phyloP scores from a whole-genome alignment of 2,329 filamentous ascomycete species.

The Aspergillus vadensis region DNA sequence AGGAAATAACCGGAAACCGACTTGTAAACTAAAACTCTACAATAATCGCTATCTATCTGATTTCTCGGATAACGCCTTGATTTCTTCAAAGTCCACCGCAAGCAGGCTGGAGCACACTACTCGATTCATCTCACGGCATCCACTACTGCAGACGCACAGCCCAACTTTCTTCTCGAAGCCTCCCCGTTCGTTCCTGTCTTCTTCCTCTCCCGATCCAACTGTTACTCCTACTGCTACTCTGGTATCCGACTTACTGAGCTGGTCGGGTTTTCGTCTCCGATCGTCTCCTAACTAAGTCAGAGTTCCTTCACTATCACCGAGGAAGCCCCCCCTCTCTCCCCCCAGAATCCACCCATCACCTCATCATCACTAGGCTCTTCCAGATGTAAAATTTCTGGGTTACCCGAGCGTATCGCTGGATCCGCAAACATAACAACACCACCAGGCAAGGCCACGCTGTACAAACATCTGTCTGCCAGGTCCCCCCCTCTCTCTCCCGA shows the following conservation, averaged over 20 bases:
- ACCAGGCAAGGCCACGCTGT: slow-evolving; percentile 5
- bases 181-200: slow-evolving; percentile 4
- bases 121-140: slow-evolving; percentile 9
- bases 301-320: too few species aligned
- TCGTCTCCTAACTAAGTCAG: not conserved
- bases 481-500: not conserved
- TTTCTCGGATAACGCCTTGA: not conserved
- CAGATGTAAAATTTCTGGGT: not conserved
- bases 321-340: too few species aligned
- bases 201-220: not conserved
- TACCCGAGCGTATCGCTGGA: slow-evolving; percentile 10
- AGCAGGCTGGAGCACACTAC: slow-evolving; percentile 1
- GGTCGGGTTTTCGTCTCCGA: not conserved
- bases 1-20: too few species aligned
- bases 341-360: too few species aligned
- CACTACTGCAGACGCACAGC: slow-evolving; percentile 24
- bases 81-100: not conserved
- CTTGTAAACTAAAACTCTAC: too few species aligned
- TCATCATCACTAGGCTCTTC: too few species aligned
- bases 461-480: slow-evolving; percentile 3
- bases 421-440: not conserved
- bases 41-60: too few species aligned
- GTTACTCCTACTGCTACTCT: slow-evolving; percentile 6
- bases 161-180: slow-evolving; percentile 28
- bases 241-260: not conserved